Base-by-base conservation (phyloP, 805 yeast genomes). In the Candida boidinii region DNA sequence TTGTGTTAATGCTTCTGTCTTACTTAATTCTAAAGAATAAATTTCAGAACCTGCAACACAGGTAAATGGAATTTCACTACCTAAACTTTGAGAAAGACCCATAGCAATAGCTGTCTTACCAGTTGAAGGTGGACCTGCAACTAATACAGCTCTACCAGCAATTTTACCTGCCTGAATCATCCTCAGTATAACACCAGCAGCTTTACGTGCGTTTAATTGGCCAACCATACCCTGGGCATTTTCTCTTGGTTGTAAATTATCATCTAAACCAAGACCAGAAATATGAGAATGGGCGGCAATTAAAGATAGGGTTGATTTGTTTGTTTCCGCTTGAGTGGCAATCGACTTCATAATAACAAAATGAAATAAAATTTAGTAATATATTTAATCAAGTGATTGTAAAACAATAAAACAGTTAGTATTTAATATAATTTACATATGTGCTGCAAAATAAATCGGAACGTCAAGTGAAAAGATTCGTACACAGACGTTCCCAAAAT, bases 81-180 rank as follows among this genome's bases (percentile, higher is more conserved):
- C 79, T 45, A 82, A 64, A 33, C 74, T 77, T 53, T 81, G 88
- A 3, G 87, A 70, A 26, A 82, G 67, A 13, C 96, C 98, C 81
- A 87, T 82, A 11, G 99, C 98, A 48, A 92, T 74, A 24, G 99
- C 99, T 3, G 99, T 92, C 58, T 92, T 92, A 59, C 99, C 99
- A 0, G 98, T 92, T 11, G 95, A 85, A 19, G 98, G 98, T 9
- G 97, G 97, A 26, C 99, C 99, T 0, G 98, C 97, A 39, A 92
- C 70, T 41, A 92, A 62, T 15, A 88, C 92, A 2, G 97, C 96
- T 45, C 96, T 75, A 18, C 99, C 99, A 16, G 97, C 96, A 59
- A 92, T 90, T 44, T 84, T 77, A 32, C 96, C 95, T 22, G 83
- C 87, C 53, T 85, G 87, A 39, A 92, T 86, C 86, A 92, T 80